Evolutionary conservation across 768 basidiomycete species (phyloP), one percentile per base, ranked within the genome.

Genomic region (Rhodotorula diobovata): DNA sequence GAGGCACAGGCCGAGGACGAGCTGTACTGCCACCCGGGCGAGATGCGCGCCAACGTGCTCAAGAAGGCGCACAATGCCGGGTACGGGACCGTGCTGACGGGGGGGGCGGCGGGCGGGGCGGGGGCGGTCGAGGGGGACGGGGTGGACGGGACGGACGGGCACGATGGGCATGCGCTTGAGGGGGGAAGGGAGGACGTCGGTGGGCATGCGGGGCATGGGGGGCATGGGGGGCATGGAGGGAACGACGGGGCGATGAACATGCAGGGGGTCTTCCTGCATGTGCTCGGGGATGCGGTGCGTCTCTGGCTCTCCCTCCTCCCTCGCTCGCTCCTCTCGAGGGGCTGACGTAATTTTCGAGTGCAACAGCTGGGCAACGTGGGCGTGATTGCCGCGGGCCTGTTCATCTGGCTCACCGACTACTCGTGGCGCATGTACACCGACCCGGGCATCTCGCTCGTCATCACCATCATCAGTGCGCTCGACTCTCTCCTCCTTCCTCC

Each of bases 261-360:
- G 94, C 89, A 84, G n/a, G 96, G 93, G 41, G 84, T 99, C 2
- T 83, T 98, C 43, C 81, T 99, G 39, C 96, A 99, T 80, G 96
- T 98, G 50, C 80, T 99, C 56, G 95, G 95, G 45, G 95, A 99
- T 82, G 95, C 95, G 21, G 80, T 81, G 66, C 76, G 81, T 54
- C 55, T 67, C 61, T 15, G 73, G 63, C 9, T 43, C 41, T 12
- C 8, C 14, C 6, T 35, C 72, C 70, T 43, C 53, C 21, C 30
- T n/a, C 5, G 46, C 18, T 23, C 28, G 10, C 4, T 1, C 9
- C 0, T 10, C 1, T n/a, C 30, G 28, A 23, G 9, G n/a, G 10
- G 9, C 20, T 16, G 7, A 10, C 5, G 25, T 55, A 32, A n/a
- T 21, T 32, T 18, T 43, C 3, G 28, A 3, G 9, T 11, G 23